Evolutionary conservation across 1,284 basidiomycete genomes (phyloP), one percentile per base, ranked within the genome.

Genomic region (Ustilago shanxiensis): DNA sequence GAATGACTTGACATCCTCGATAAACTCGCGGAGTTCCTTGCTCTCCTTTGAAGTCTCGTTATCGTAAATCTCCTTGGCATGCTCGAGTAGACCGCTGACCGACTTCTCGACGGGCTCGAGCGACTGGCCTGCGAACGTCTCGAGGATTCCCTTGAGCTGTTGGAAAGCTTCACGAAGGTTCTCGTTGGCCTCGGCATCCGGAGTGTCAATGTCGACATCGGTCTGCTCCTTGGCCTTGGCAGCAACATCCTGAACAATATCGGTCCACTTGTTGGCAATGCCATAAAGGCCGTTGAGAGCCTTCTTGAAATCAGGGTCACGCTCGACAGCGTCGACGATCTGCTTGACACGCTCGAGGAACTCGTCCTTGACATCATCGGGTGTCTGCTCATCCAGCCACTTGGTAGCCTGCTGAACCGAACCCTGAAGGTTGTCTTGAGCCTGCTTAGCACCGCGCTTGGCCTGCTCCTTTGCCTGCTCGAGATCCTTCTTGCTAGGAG

Each of bases 251-350:
- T 86, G 81, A 3, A 86, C 87, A 76, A 87, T 87, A 64, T 82
- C 70, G 35, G 83, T 83, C 84, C 88, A 88, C 83, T 88, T 88
- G 82, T 88, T 88, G 79, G 86, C 81, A 37, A 88, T 81, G 59
- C 68, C 59, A 53, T 87, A 81, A 45, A 88, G 84, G 29, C 87
- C 86, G 58, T 86, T 83, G 80, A 88, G 77, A 1, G 87, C 80
- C 53, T 86, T 73, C 57, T 85, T 79, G 82, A 88, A 88, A 56
- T 88, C 83, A 37, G 86, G 84, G 66, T 87, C 85, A 55, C 79
- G 55, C 74, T 84, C 77, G 28, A 82, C 74, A 47, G 76, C 75
- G 66, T 77, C 66, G 47, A 83, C 71, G 60, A 87, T 85, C 67
- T 86, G 66, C 75, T 87, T 87, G 60, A 88, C 81, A 22, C 86